Percentiles rank a stretch among this genome's conserved stretches.
These are phyloP conservation scores for Porogramme epimiltina DNA, from an alignment of 1,284 basidiomycete genomes.

Conservation along the genomic window DNA sequence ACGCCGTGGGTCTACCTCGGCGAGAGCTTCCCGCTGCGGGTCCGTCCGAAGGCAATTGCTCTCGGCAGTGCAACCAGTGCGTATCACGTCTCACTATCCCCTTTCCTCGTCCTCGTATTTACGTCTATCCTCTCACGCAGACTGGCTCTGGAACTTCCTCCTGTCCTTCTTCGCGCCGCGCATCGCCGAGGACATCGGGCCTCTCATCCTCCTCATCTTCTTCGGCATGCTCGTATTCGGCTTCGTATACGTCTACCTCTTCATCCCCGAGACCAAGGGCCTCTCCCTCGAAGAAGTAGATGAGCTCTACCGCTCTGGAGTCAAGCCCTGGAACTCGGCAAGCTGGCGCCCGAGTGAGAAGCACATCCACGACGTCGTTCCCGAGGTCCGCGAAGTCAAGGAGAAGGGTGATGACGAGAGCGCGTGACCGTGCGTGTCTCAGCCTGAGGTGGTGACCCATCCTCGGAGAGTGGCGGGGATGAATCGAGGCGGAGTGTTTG, in stretches of 20 bases:
- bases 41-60: conserved; percentile 76
- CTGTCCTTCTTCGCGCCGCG: conserved; percentile 69
- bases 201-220: conserved; percentile 76
- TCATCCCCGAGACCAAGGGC: conserved; percentile 78
- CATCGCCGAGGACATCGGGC: conserved; percentile 70
- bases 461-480: no score
- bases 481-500: no score
- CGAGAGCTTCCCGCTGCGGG: conserved; percentile 72
- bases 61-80: conserved; percentile 62
- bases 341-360: conserved; percentile 54
- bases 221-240: conserved; percentile 77
- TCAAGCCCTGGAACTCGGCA: conserved; percentile 67
- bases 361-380: conserved; percentile 27
- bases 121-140: conserved; percentile 24
- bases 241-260: conserved; percentile 66
- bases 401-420: conserved; percentile 27
- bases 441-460: no score
- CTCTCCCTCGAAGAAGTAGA: conserved; percentile 79
- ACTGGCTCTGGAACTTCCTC: conserved; percentile 79
- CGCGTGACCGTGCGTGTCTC: conserved; percentile 4
- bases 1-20: conserved; percentile 61
- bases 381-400: conserved; percentile 26
- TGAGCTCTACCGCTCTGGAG: conserved; percentile 66
- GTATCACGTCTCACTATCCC: conserved; percentile 11
- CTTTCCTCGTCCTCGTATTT: background rate